Evolutionary conservation across 768 basidiomycete genomes (phyloP), one percentile per base, ranked within the genome.

Genomic region (Nevesoporus exiguus): DNA sequence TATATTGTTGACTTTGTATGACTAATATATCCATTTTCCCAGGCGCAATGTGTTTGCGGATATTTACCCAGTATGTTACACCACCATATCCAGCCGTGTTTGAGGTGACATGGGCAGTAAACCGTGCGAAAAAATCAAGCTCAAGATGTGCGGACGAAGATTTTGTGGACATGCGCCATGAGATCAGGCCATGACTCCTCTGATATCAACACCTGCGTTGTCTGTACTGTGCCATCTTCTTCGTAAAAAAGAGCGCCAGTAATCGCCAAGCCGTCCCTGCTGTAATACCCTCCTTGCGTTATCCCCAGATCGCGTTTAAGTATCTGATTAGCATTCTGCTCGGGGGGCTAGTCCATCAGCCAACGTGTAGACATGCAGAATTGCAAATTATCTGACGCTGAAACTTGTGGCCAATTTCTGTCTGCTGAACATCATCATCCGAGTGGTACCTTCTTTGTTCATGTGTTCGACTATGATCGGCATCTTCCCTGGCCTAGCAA

Each of bases 341-440:
- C 10, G 5, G 10, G 19, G 15, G 10, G 14, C 5, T 7, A 9
- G 14, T 10, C 13, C 17, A 21, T 48, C 37, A 53, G 37, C 36
- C 17, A 43, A 33, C 13, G n/a, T 3, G 22, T 7, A 49, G 17
- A 11, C 21, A 7, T 6, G 25, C 22, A 40, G 13, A 6, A 7
- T 40, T 11, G 8, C 34, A 24, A 41, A 3, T 19, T 17, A 6
- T 43, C 56, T 49, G 46, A 59, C 51, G 9, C 2, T 33, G 33
- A 27, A 59, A 14, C 0, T 22, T 3, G 30, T 29, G 6, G 37
- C 30, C 21, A 53, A 19, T 11, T 21, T 41, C 42, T 58, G 42
- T 36, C 56, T 45, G 33, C 58, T 58, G 27, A 49, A 59, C 58
- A 58, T 39, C 55, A 56, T 56, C 21, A 33, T 24, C 17, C n/a